Percentiles rank a stretch among this genome's conserved stretches.
phyloP scores from a whole-genome alignment of 2,329 filamentous ascomycete species.

The Aspergillus niger region DNA sequence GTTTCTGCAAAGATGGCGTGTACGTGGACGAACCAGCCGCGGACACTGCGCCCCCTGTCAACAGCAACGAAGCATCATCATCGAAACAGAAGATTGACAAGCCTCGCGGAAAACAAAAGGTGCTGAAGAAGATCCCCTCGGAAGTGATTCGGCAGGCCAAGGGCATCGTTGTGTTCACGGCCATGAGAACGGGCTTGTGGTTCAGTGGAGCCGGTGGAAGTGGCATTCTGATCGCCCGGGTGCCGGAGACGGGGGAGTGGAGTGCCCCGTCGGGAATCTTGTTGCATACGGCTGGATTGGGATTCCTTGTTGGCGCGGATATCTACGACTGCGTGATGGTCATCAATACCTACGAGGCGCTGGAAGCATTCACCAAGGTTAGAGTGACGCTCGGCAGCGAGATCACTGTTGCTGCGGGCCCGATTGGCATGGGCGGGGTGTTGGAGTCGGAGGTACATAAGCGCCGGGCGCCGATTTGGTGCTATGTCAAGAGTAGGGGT shows the following conservation, averaged over 20 bases:
- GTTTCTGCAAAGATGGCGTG: conserved; percentile 81
- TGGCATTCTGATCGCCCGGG: conserved; percentile 80
- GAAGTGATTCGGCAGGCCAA: conserved; percentile 85
- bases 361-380: conserved; percentile 79
- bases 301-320: conserved; percentile 86
- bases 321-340: conserved; percentile 96
- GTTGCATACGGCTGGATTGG: conserved; percentile 81
- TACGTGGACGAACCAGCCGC: conserved; percentile 59
- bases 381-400: conserved; percentile 79
- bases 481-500: conserved; percentile 84
- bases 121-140: conserved; percentile 79
- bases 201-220: conserved; percentile 89
- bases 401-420: conserved; percentile 73
- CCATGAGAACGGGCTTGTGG: conserved; percentile 90
- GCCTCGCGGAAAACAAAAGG: conserved; percentile 61
- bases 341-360: conserved; percentile 79
- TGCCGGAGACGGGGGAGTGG: conserved; percentile 78
- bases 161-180: conserved; percentile 88
- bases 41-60: conserved; percentile 28
- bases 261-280: conserved; percentile 87
- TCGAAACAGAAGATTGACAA: conserved; percentile 47
- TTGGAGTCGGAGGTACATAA: conserved; percentile 69
- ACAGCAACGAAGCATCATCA: conserved; percentile 14
- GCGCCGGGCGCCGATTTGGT: conserved; percentile 71
- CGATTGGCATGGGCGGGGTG: conserved; percentile 71